These are phyloP conservation scores for Cordyceps cateniannulata DNA, from an alignment of 2,329 filamentous ascomycete species.

Conservation along the genomic window DNA sequence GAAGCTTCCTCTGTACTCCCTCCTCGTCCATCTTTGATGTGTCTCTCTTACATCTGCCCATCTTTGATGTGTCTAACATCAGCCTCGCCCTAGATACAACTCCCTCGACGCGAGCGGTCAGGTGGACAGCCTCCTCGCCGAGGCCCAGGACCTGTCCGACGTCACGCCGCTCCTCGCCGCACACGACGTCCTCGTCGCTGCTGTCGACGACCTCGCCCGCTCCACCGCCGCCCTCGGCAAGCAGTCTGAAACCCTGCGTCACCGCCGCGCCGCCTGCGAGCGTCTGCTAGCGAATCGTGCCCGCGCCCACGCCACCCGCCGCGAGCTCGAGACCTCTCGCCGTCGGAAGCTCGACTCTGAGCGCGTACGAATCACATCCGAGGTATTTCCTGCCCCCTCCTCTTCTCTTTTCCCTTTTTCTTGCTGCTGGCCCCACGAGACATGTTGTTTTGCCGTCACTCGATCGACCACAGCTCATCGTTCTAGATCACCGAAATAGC, in stretches of 20 bases:
- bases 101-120: conserved; percentile 42
- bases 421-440: background rate
- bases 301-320: conserved; percentile 24
- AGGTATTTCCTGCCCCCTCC: conserved; percentile 25
- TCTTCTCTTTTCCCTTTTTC: background rate
- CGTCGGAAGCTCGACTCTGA: conserved; percentile 29
- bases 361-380: conserved; percentile 33
- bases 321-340: conserved; percentile 23
- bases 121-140: conserved; percentile 40
- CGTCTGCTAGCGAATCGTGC: conserved; percentile 37
- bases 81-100: conserved; percentile 33
- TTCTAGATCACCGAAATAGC: conserved; percentile 43
- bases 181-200: conserved; percentile 47
- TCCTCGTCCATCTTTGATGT: too few relatives aligned
- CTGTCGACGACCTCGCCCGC: conserved; percentile 56
- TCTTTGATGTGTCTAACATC: background rate
- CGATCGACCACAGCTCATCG: background rate
- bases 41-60: too few relatives aligned
- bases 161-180: conserved; percentile 48
- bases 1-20: background rate
- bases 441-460: background rate
- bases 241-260: conserved; percentile 54
- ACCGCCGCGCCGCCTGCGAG: conserved; percentile 56
- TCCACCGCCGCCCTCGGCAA: conserved; percentile 59
- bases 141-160: conserved; percentile 37